phyloP scores from a whole-genome alignment of 2,329 filamentous ascomycete genomes.

The Penicillium psychrosexuale region DNA sequence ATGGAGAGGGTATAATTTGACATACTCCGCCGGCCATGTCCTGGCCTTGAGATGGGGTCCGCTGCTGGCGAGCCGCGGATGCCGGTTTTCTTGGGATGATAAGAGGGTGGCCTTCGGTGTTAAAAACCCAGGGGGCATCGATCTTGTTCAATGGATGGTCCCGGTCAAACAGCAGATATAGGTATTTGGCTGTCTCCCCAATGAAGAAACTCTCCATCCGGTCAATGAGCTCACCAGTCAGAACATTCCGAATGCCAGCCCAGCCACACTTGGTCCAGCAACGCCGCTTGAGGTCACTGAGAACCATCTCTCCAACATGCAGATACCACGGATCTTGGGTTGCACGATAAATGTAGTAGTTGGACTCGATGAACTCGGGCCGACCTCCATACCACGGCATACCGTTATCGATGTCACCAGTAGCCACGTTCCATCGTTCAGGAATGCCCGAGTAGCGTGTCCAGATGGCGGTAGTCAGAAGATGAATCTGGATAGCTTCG shows the following conservation, averaged over 20 bases:
- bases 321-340: conserved; percentile 96
- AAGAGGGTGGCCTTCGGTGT: conserved; percentile 91
- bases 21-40: conserved; percentile 55
- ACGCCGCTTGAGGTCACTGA: conserved; percentile 79
- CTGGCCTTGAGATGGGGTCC: conserved; percentile 5
- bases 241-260: conserved; percentile 81
- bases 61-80: conserved; percentile 10
- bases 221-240: conserved; percentile 80
- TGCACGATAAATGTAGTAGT: conserved; percentile 90
- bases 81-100: conserved; percentile 63
- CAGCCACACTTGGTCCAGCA: conserved; percentile 92
- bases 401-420: conserved; percentile 78
- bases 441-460: conserved; percentile 90
- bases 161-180: conserved; percentile 85
- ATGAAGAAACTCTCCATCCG: conserved; percentile 99
- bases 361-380: conserved; percentile 95
- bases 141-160: conserved; percentile 82
- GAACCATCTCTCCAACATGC: conserved; percentile 91
- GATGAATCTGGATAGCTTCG: conserved; percentile 83
- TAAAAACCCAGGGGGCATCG: conserved; percentile 87
- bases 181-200: conserved; percentile 92
- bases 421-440: conserved; percentile 86
- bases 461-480: conserved; percentile 91
- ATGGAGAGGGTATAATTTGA: conserved; percentile 56
- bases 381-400: conserved; percentile 93